phyloP scores from a whole-genome alignment of 1,139 yeast genomes.

The Suhomyces anneliseae region DNA sequence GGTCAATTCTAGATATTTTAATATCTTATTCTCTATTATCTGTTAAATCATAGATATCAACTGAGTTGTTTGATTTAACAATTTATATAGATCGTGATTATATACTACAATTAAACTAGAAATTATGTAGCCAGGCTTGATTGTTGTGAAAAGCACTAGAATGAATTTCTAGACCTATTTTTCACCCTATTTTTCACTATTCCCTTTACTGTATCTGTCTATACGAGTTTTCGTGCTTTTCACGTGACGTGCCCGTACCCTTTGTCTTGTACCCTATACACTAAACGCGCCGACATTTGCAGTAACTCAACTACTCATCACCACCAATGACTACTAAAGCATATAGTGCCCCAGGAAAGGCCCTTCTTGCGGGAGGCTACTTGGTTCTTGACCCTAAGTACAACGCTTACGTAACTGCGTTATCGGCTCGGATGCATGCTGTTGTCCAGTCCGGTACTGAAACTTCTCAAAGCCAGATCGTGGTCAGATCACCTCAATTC shows the following conservation, averaged over 20 bases:
- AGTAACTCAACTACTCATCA: not conserved
- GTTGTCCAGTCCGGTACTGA: constrained; percentile 33
- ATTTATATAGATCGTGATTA: too few relatives aligned
- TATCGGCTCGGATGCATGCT: constrained; percentile 89
- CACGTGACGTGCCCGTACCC: not conserved
- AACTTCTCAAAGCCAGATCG: constrained; percentile 27
- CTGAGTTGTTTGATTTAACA: too few relatives aligned
- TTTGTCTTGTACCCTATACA: not conserved
- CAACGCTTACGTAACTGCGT: constrained; percentile 79
- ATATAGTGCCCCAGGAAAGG: constrained; percentile 95
- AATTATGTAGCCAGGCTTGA: too few relatives aligned
- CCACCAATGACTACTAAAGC: constrained; percentile 19
- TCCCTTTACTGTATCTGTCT: too few relatives aligned
- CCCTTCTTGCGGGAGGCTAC: constrained; percentile 91
- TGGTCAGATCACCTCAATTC: constrained; percentile 79
- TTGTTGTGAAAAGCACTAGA: too few relatives aligned
- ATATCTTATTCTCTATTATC: too few relatives aligned
- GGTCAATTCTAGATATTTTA: constrained; percentile 1
- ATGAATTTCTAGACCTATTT: too few relatives aligned
- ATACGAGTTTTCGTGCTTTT: not conserved
- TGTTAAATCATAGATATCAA: too few relatives aligned
- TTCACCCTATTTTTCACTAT: too few relatives aligned
- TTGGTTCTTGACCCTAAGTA: constrained; percentile 79
- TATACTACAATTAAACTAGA: too few relatives aligned
- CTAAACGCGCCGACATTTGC: not conserved